Base-by-base conservation (phyloP, 2,329 filamentous ascomycete species). In the Ceratocystis eucalypticola region DNA sequence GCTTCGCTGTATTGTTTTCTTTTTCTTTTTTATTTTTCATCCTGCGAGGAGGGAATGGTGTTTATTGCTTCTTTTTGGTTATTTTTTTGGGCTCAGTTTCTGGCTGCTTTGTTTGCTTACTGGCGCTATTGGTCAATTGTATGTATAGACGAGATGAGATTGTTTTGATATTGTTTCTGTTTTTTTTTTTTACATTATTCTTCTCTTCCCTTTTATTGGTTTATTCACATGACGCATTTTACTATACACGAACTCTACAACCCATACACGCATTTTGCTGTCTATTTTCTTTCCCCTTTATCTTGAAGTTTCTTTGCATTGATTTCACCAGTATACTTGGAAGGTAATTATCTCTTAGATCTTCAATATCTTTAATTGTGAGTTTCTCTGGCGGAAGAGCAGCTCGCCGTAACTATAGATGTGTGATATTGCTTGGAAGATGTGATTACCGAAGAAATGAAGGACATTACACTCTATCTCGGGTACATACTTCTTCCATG, bases 251-350 rank as follows among this genome's bases (percentile, higher is more conserved):
- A 20, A 50, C 48, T 22, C 22, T 50, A 50, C 48, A 50, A 20
- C 48, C 22, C 17, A 50, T 8, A 50, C n/a, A 57, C 53, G 17
- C 12, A 30, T 61, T 61, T 28, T 41, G 3, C 37, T 44, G 25
- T 45, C 22, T 66, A n/a, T 44, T 64, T 53, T 53, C 10, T 50
- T 62, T 50, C 62, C 6, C 41, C 20, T 22, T 62, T 53, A 30
- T 41, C 10, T 41, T 25, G 33, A 22, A 17, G 22, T 59, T 33
- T 12, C 30, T 22, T 65, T 45, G 20, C 33, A 44, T 64, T 41
- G 8, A 20, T 64, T 37, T 64, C 22, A 25, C 22, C 20, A 7
- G n/a, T 50, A 50, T 50, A 10, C n/a, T 50, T 50, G 48, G 48
- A 22, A 7, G 20, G 48, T 10, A 20, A 50, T 50, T 50, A 50